A percentile compares a stretch with the other conserved stretches of the same genome.
These are phyloP conservation scores for Avena insularis DNA, from an alignment of 176 grass and related monocot species.

Conservation along the genomic window DNA sequence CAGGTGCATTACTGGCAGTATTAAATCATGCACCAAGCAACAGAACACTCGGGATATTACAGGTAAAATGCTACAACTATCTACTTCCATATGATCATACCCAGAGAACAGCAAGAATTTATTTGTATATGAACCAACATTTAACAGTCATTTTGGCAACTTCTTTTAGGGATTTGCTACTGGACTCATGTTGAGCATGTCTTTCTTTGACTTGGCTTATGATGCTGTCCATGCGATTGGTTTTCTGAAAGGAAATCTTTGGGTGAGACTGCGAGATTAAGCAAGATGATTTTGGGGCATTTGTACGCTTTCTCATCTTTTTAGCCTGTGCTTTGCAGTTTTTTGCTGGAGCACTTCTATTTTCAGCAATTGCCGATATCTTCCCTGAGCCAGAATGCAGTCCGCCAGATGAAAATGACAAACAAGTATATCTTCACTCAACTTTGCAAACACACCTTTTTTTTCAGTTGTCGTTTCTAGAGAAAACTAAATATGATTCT, in stretches of 20 bases:
- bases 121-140: conserved; percentile 31
- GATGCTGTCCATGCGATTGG: conserved; percentile 88
- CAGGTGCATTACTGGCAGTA: conserved; percentile 88
- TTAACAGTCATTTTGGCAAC: conserved; percentile 25
- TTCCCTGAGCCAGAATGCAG: conserved; percentile 70
- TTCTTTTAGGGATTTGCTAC: conserved; percentile 84
- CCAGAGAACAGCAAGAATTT: neutral
- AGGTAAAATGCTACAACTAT: conserved; percentile 53
- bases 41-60: conserved; percentile 76
- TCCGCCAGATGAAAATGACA: conserved; percentile 47
- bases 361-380: conserved; percentile 67
- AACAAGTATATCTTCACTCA: conserved; percentile 46
- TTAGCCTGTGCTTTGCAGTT: conserved; percentile 54
- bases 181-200: conserved; percentile 94
- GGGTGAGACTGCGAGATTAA: conserved; percentile 56
- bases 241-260: conserved; percentile 91
- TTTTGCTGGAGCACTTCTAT: conserved; percentile 75
- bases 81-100: conserved; percentile 16
- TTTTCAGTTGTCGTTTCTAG: neutral
- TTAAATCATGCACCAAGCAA: conserved; percentile 71
- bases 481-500: conserved; percentile 36
- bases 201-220: conserved; percentile 94
- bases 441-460: neutral
- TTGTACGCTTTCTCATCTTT: conserved; percentile 13
- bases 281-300: conserved; percentile 4